These are phyloP conservation scores for Diaporthe australafricana DNA, from an alignment of 2,329 filamentous ascomycete genomes.

Conservation along the genomic window DNA sequence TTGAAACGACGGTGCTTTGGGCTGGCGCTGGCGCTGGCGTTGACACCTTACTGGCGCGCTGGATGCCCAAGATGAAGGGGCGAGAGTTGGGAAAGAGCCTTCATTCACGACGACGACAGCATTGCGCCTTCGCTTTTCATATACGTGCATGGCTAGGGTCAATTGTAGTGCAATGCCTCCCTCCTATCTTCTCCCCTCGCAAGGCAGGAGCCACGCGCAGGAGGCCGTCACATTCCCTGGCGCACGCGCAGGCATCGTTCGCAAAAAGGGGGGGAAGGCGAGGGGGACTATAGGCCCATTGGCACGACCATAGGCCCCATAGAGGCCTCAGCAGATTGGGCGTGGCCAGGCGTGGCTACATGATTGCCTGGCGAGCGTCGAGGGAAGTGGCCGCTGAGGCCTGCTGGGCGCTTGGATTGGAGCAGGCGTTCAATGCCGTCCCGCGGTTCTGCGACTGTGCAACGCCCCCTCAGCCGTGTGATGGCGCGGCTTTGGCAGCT, in stretches of 20 bases:
- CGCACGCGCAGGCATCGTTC: conserved; percentile 9
- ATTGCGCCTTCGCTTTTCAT: background rate
- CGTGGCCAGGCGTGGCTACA: conserved; percentile 8
- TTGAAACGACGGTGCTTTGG: conserved; percentile 6
- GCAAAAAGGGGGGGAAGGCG: background rate
- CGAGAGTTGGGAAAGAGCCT: background rate
- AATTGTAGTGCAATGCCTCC: background rate
- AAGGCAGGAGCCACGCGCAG: conserved; percentile 12
- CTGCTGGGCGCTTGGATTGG: conserved; percentile 17
- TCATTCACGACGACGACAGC: background rate
- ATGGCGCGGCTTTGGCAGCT: conserved; percentile 14
- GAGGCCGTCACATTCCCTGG: conserved; percentile 22
- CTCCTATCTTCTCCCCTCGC: background rate
- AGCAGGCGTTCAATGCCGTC: background rate
- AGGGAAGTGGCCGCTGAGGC: background rate
- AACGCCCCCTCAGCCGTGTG: conserved; percentile 17
- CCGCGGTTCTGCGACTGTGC: conserved; percentile 13
- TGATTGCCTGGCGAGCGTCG: conserved; percentile 27
- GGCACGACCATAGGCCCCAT: no score
- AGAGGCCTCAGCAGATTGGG: background rate
- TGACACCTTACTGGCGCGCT: conserved; percentile 12
- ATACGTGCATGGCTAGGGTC: background rate
- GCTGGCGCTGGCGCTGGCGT: conserved; percentile 6
- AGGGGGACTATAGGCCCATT: background rate
- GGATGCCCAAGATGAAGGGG: background rate